A percentile compares a stretch with the other conserved stretches of the same genome.
Conservation (phyloP, 306 rosid species). For the Sicyos baderoa region DNA sequence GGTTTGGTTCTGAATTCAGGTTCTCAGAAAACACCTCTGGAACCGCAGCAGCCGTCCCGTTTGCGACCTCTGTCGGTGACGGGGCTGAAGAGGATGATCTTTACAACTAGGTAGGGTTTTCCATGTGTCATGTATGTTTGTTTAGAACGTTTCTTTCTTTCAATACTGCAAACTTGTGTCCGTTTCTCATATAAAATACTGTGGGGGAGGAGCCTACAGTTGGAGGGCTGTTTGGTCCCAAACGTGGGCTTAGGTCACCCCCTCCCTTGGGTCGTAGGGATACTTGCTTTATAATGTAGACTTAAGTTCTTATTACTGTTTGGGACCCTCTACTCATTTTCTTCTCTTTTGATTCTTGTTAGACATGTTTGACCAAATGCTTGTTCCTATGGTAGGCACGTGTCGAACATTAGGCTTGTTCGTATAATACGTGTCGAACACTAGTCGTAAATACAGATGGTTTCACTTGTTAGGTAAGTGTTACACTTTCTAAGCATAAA, state of each 20-base stretch:
- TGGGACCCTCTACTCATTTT: neutral
- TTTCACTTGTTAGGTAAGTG: too few species aligned
- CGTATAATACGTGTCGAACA: neutral
- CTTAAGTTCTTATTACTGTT: neutral
- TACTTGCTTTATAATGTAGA: slow-evolving; percentile 14
- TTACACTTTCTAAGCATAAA: neutral
- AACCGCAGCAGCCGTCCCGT: slow-evolving; percentile 7
- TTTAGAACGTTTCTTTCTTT: neutral
- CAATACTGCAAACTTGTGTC: slow-evolving; percentile 7
- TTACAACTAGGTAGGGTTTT: slow-evolving; percentile 15
- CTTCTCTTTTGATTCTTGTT: neutral
- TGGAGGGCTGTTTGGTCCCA: slow-evolving; percentile 14
- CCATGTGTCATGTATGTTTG: slow-evolving; percentile 7
- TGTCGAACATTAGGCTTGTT: too few species aligned
- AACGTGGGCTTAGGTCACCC: neutral
- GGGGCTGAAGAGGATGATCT: slow-evolving; percentile 19
- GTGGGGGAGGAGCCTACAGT: slow-evolving; percentile 10
- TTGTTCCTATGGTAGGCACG: neutral
- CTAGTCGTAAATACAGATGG: too few species aligned
- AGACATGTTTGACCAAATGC: neutral
- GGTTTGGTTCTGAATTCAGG: slow-evolving; percentile 20
- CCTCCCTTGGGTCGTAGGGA: slow-evolving; percentile 13
- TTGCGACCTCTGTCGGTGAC: slow-evolving; percentile 10
- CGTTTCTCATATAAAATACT: neutral
- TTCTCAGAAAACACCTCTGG: slow-evolving; percentile 4